Percentiles rank a stretch among this genome's conserved stretches.
These are phyloP conservation scores for Aspergillus haitiensis DNA, from an alignment of 495 filamentous ascomycete genomes.

Conservation along the genomic window DNA sequence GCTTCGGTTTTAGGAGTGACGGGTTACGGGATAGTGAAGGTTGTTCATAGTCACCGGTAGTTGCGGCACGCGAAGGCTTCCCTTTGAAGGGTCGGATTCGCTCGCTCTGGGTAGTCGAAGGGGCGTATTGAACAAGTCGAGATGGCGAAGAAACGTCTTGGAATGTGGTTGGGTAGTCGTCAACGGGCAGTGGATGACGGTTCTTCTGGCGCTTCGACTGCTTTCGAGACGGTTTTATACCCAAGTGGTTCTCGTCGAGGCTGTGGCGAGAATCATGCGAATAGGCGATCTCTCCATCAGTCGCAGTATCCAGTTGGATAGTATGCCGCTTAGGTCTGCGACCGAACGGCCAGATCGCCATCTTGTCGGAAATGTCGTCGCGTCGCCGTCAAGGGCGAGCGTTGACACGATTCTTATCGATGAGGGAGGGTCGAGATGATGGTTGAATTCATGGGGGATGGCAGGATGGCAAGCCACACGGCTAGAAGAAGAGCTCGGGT, in stretches of 20 bases:
- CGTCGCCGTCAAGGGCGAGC: slow-evolving; percentile 46
- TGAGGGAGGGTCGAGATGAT: slow-evolving; percentile 20
- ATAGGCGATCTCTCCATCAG: slow-evolving; percentile 30
- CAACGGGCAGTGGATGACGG: slow-evolving; percentile 34
- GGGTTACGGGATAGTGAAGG: slow-evolving; percentile 47
- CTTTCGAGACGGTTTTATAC: slow-evolving; percentile 45
- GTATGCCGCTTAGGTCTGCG: slow-evolving; percentile 59
- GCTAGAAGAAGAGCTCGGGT: slow-evolving; percentile 15
- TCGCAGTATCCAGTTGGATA: slow-evolving; percentile 44
- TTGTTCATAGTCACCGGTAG: slow-evolving; percentile 46
- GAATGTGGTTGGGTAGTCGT: slow-evolving; percentile 29
- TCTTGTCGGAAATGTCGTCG: slow-evolving; percentile 32
- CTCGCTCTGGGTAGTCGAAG: slow-evolving; percentile 25
- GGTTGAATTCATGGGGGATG: slow-evolving; percentile 41
- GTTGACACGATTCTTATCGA: slow-evolving; percentile 25
- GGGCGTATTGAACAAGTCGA: slow-evolving; percentile 28
- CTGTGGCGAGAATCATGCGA: slow-evolving; percentile 33
- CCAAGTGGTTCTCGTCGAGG: slow-evolving; percentile 24
- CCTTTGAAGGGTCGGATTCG: slow-evolving; percentile 24
- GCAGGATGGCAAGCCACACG: slow-evolving; percentile 16
- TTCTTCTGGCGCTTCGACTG: slow-evolving; percentile 42
- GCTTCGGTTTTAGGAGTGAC: slow-evolving; percentile 66
- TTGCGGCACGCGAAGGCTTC: slow-evolving; percentile 24
- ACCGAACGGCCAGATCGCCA: slow-evolving; percentile 80
- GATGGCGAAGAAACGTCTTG: slow-evolving; percentile 36